Conservation (phyloP, 768 basidiomycete genomes). For the Floccularia luteovirens region DNA sequence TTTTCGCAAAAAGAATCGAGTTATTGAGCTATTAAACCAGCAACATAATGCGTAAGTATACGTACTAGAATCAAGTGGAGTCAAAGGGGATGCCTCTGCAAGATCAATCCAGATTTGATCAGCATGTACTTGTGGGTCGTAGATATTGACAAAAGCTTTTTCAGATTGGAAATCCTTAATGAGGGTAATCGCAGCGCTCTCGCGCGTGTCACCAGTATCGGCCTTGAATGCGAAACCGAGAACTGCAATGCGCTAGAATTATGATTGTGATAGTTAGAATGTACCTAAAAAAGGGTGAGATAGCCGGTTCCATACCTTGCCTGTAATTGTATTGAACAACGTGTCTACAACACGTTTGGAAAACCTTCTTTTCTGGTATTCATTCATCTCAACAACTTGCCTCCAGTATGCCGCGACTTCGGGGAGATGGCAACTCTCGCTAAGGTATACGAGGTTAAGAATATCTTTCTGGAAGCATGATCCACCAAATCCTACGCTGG, state of each 20-base stretch:
- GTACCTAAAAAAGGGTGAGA: not conserved
- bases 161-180: constrained; percentile 92
- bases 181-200: constrained; percentile 91
- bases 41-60: constrained; percentile 8
- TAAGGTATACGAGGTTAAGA: constrained; percentile 96
- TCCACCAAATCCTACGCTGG: constrained; percentile 94
- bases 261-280: constrained; percentile 3
- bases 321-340: constrained; percentile 96
- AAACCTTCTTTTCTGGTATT: constrained; percentile 96
- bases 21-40: constrained; percentile 3
- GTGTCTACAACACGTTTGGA: constrained; percentile 95
- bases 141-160: constrained; percentile 79
- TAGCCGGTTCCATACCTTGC: constrained; percentile 60
- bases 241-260: constrained; percentile 80
- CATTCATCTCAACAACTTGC: constrained; percentile 96
- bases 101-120: constrained; percentile 86
- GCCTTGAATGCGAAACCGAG: constrained; percentile 99
- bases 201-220: constrained; percentile 98
- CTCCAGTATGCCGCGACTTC: constrained; percentile 98
- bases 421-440: constrained; percentile 89
- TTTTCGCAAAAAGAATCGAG: constrained; percentile 1
- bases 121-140: constrained; percentile 85
- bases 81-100: constrained; percentile 55
- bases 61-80: constrained; percentile 63
- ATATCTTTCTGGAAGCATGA: constrained; percentile 99